phyloP scores from a whole-genome alignment of 768 basidiomycete genomes.

The Crucibulum laeve region DNA sequence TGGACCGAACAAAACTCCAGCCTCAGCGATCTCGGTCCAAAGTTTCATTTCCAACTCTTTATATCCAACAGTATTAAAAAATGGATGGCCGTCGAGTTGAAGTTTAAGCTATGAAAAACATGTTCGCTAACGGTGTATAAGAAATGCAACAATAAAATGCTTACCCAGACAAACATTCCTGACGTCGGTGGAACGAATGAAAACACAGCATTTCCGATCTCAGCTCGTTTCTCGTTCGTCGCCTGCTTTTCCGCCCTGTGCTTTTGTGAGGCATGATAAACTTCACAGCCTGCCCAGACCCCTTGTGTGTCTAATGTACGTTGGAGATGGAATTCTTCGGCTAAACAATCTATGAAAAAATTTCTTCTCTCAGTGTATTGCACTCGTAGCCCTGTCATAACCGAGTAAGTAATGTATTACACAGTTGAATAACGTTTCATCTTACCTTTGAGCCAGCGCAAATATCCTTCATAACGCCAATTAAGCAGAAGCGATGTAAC shows the following conservation, averaged over 20 bases:
- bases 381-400: constrained; percentile 37
- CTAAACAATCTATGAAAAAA: constrained; percentile 59
- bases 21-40: constrained; percentile 55
- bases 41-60: constrained; percentile 53
- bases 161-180: constrained; percentile 83
- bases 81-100: constrained; percentile 55
- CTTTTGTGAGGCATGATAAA: constrained; percentile 43
- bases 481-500: constrained; percentile 55
- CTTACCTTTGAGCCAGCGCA: constrained; percentile 72
- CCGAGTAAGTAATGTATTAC: background rate
- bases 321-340: constrained; percentile 58
- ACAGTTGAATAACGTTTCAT: background rate
- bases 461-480: constrained; percentile 70
- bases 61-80: constrained; percentile 28
- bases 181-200: constrained; percentile 72
- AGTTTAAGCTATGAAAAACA: constrained; percentile 46
- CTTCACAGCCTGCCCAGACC: constrained; percentile 30
- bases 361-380: constrained; percentile 60
- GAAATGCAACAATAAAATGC: constrained; percentile 8
- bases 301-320: constrained; percentile 21
- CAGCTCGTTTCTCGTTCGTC: constrained; percentile 27
- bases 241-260: constrained; percentile 11
- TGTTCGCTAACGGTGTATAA: background rate
- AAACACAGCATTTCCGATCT: constrained; percentile 34
- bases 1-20: constrained; percentile 60